Evolutionary conservation across 208 protist genomes (phyloP).

Genomic region (Crithidia mellificae): DNA sequence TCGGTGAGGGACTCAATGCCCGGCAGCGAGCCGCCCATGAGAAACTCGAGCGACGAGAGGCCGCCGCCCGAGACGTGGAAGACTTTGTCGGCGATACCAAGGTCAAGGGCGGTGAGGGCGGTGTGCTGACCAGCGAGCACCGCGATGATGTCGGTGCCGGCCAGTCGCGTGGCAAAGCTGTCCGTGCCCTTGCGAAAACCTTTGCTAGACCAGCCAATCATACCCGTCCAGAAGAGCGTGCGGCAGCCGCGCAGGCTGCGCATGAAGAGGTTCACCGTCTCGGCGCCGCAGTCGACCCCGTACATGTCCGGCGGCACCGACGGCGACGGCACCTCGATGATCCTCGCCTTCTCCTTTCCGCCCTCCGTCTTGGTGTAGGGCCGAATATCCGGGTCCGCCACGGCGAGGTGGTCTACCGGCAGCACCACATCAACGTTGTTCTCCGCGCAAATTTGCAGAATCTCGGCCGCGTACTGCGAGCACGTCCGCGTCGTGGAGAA

Average conservation of each 20-base stretch:
- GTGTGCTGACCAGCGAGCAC: constrained; percentile 71
- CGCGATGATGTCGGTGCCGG: constrained; percentile 44
- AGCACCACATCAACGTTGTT: constrained; percentile 96
- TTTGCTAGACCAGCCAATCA: constrained; percentile 91
- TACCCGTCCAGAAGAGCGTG: constrained; percentile 95
- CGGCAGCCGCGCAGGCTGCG: constrained; percentile 79
- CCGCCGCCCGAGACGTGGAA: constrained; percentile 98
- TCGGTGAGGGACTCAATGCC: constrained; percentile 89
- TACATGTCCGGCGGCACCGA: constrained; percentile 66
- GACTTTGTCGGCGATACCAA: constrained; percentile 61
- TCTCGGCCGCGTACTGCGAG: constrained; percentile 71
- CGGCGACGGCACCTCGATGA: constrained; percentile 44
- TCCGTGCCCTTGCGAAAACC: constrained; percentile 86
- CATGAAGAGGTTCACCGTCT: constrained; percentile 80
- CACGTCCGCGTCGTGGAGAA: constrained; percentile 30
- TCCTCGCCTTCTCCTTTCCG: constrained; percentile 25
- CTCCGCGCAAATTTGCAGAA: constrained; percentile 91
- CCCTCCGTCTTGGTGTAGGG: constrained; percentile 8
- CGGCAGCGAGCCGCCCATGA: constrained; percentile 94
- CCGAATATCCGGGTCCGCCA: constrained; percentile 47
- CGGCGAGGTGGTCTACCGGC: constrained; percentile 94
- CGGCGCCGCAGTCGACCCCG: constrained; percentile 92
- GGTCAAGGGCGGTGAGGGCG: constrained; percentile 33
- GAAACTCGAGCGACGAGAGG: constrained; percentile 96
- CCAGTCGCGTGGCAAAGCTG: constrained; percentile 62